Conservation (phyloP, 139 green algal genomes). For the Chlamydomonas eustigma region DNA sequence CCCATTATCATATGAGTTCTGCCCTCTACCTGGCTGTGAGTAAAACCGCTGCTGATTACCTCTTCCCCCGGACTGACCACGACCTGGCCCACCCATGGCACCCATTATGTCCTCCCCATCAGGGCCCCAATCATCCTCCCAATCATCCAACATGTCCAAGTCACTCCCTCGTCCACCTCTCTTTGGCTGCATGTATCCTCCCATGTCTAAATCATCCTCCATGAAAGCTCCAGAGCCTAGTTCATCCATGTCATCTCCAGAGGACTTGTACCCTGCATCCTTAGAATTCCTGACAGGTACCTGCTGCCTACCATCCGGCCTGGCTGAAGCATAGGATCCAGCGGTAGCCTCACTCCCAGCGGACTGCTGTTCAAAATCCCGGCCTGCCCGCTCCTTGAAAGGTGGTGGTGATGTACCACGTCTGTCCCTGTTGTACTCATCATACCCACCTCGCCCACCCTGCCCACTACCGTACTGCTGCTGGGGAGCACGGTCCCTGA, state of each 20-base stretch:
- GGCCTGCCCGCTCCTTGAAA: neutral
- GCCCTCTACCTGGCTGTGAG: no score
- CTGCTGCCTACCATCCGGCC: neutral
- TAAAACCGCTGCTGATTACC: no score
- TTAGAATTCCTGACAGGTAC: no score
- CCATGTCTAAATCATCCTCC: neutral
- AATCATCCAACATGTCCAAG: slow-evolving; percentile 2
- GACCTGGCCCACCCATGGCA: no score
- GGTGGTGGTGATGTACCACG: neutral
- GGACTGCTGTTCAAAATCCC: neutral
- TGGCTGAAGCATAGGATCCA: neutral
- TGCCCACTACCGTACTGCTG: neutral
- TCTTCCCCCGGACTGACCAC: no score
- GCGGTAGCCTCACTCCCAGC: neutral
- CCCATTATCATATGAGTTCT: no score
- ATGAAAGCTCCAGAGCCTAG: neutral
- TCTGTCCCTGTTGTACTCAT: neutral
- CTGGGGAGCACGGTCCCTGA: no score
- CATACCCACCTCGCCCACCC: neutral
- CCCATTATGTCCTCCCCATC: neutral
- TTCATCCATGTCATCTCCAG: neutral
- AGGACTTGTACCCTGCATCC: no score
- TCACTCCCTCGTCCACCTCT: neutral
- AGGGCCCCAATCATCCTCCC: neutral
- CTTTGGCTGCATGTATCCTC: neutral